Evolutionary conservation across 192 early-diverging fungal species (phyloP).

Genomic region (Dissophora globulifera): DNA sequence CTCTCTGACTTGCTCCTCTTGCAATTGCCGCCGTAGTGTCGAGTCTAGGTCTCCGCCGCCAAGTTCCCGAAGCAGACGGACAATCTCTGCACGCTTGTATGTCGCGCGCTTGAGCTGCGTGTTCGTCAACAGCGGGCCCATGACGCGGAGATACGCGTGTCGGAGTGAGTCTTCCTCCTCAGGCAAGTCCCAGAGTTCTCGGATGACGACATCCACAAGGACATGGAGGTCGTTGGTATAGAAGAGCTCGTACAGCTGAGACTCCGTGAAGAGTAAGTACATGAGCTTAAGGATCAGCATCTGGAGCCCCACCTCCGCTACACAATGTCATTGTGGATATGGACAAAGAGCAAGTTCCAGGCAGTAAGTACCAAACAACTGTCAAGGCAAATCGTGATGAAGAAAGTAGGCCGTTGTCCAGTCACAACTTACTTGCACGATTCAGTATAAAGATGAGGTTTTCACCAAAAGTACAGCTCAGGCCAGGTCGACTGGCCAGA

Average conservation of each 20-base stretch:
- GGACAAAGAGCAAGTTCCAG: too few relatives aligned
- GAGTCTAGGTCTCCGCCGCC: constrained; percentile 40
- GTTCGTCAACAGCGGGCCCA: constrained; percentile 73
- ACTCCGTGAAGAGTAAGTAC: constrained; percentile 70
- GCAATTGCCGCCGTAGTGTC: constrained; percentile 19
- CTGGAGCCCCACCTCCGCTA: constrained; percentile 65
- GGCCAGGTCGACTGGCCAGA: constrained; percentile 59
- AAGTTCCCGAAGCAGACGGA: constrained; percentile 54
- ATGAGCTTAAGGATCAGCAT: constrained; percentile 77
- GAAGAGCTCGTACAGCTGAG: constrained; percentile 70
- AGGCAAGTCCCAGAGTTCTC: constrained; percentile 84
- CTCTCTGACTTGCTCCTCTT: constrained; percentile 24
- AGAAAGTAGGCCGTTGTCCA: too few relatives aligned
- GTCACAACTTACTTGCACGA: constrained; percentile 79
- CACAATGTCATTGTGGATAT: too few relatives aligned
- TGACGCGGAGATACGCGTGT: constrained; percentile 74
- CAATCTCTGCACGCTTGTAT: constrained; percentile 64
- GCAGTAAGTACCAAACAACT: too few relatives aligned
- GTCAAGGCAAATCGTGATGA: too few relatives aligned
- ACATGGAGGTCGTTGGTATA: constrained; percentile 95
- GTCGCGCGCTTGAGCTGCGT: constrained; percentile 57
- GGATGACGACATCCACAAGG: constrained; percentile 85
- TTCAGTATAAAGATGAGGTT: constrained; percentile 94
- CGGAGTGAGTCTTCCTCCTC: constrained; percentile 72
- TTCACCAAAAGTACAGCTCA: constrained; percentile 83